A percentile compares a stretch with the other conserved stretches of the same genome.
phyloP scores from a whole-genome alignment of 257 asterid genomes.

The Coffea canephora region DNA sequence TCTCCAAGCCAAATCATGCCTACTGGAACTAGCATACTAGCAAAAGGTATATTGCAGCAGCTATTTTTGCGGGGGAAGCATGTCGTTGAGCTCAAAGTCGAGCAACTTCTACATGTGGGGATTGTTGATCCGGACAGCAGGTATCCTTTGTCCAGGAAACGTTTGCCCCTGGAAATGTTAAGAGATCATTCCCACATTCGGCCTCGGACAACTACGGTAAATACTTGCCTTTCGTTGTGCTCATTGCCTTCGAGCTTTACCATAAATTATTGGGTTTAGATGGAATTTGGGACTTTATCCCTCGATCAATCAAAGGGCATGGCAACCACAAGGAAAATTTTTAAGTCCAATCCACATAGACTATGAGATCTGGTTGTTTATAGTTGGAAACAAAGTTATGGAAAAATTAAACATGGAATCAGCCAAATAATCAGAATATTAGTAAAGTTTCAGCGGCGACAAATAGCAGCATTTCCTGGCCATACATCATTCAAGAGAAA shows the following conservation, averaged over 20 bases:
- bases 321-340: not conserved
- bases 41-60: conserved; percentile 67
- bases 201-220: conserved; percentile 83
- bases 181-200: conserved; percentile 71
- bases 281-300: not conserved
- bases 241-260: not conserved
- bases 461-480: not conserved
- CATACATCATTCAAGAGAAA: not conserved
- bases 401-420: not conserved
- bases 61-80: conserved; percentile 56
- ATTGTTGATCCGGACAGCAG: conserved; percentile 50
- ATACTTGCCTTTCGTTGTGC: not conserved
- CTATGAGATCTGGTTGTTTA: not conserved
- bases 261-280: not conserved
- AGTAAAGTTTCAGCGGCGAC: not conserved
- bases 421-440: not conserved
- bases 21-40: conserved; percentile 67
- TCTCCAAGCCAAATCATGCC: conserved; percentile 68
- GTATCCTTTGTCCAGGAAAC: conserved; percentile 76
- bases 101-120: conserved; percentile 62
- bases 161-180: conserved; percentile 65
- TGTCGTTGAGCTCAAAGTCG: conserved; percentile 59
- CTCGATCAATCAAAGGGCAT: not conserved
- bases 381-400: not conserved
- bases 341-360: not conserved